Conservation (phyloP, 306 rosid species). For the Cotoneaster glaucophyllus region DNA sequence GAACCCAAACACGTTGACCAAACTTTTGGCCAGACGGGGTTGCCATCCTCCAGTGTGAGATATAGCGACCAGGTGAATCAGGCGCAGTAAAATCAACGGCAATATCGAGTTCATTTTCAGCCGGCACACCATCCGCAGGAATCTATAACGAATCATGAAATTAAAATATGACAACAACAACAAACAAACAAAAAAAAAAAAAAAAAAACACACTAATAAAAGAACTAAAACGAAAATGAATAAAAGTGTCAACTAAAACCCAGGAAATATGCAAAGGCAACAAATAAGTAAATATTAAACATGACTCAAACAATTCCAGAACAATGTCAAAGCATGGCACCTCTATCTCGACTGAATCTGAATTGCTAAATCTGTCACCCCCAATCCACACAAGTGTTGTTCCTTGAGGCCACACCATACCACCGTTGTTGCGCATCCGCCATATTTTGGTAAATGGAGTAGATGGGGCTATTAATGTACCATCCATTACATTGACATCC, state of each 20-base stretch:
- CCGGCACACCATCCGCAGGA: slow-evolving; percentile 45
- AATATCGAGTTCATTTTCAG: slow-evolving; percentile 56
- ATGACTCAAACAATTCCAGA: neutral
- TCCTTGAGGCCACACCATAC: slow-evolving; percentile 61
- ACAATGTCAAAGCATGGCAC: slow-evolving; percentile 26
- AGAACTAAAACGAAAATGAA: neutral
- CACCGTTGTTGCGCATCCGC: slow-evolving; percentile 80
- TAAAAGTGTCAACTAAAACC: neutral
- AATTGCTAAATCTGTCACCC: slow-evolving; percentile 48
- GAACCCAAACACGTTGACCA: slow-evolving; percentile 96
- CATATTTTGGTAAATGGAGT: slow-evolving; percentile 87
- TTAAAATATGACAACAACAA: neutral
- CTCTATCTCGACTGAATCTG: slow-evolving; percentile 48
- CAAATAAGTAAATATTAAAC: neutral
- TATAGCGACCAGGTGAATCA: slow-evolving; percentile 57
- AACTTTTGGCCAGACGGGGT: slow-evolving; percentile 63
- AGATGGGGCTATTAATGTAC: slow-evolving; percentile 72
- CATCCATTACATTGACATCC: slow-evolving; percentile 81
- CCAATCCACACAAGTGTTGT: slow-evolving; percentile 75
- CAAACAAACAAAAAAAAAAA: too few relatives aligned
- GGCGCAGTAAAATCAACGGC: slow-evolving; percentile 85
- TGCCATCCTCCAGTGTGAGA: slow-evolving; percentile 82
- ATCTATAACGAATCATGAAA: slow-evolving; percentile 31
- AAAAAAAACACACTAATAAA: neutral
- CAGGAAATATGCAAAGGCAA: neutral